Evolutionary conservation across 140 eudicot genomes (phyloP), one percentile per base, ranked within the genome.

Genomic region (Bidens hawaiensis): DNA sequence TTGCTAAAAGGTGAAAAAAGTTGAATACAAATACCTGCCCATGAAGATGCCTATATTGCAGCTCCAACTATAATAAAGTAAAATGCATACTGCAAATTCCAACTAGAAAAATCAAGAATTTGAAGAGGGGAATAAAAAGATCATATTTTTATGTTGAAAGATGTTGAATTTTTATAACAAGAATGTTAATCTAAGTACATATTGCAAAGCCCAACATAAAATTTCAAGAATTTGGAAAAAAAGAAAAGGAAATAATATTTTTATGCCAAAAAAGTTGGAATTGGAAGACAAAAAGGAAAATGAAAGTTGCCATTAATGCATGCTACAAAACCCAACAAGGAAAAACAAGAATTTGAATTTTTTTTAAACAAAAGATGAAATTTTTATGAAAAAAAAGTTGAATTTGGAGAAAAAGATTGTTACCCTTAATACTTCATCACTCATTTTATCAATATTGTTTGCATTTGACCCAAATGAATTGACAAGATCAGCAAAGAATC

Each of bases 21-120:
- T n/a, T n/a, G n/a, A n/a, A n/a, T n/a, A n/a, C n/a, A n/a, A n/a
- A n/a, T n/a, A n/a, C n/a, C n/a, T n/a, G n/a, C n/a, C n/a, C 97
- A 89, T 62, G 97, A 89, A 80, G 97, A 89, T 69, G 86, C 95
- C 95, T 91, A 89, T 62, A 89, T 89, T 61, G 97, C 97, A 59
- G 93, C 97, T 54, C 97, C 97, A 56, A 89, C 97, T 24, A 85
- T 78, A 12, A 89, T 84, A 82, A 89, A 89, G 83, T 89, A 89
- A 77, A 82, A 89, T 76, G 97, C 97, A 75, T 89, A 89, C 97
- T 89, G 79, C 85, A 77, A 76, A 77, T 42, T 40, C 33, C 24
- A 59, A 55, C 10, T 65, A 21, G 10, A 40, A 70, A 75, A 47
- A 47, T 18, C 3, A 28, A 28, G 5, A 28, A 28, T 28, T 28